These are phyloP conservation scores for Bathelium albidoporum DNA, from an alignment of 495 filamentous ascomycete genomes.

Conservation along the genomic window DNA sequence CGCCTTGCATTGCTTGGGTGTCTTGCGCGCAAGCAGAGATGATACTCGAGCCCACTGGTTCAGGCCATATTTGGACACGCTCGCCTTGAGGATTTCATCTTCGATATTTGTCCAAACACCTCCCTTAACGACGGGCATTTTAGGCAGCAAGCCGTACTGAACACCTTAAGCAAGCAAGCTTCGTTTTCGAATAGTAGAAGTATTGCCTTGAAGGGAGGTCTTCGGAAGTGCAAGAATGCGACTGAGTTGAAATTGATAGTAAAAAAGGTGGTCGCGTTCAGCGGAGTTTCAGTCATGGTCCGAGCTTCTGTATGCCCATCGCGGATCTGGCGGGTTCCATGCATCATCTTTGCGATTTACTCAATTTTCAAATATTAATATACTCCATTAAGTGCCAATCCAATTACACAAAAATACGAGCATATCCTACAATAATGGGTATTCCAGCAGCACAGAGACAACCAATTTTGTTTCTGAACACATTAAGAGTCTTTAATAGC, in stretches of 20 bases:
- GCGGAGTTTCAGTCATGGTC: not conserved
- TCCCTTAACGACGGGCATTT: conserved; percentile 95
- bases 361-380: not conserved
- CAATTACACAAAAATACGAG: no score
- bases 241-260: conserved; percentile 1
- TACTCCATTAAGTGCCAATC: not conserved
- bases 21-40: conserved; percentile 92
- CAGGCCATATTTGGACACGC: conserved; percentile 87
- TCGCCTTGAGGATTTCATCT: conserved; percentile 95
- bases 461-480: no score
- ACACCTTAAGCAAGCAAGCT: not conserved
- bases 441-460: not conserved
- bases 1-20: conserved; percentile 97
- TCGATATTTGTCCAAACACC: conserved; percentile 84
- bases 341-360: not conserved
- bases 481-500: not conserved
- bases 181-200: not conserved
- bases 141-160: conserved; percentile 20
- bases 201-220: not conserved
- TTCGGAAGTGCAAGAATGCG: conserved; percentile 4
- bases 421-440: not conserved
- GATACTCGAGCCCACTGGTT: conserved; percentile 99
- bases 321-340: no score
- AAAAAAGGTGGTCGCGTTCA: not conserved
- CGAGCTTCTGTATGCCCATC: not conserved